Evolutionary conservation across 768 basidiomycete genomes (phyloP).

Genomic region (Podaxis sp.): DNA sequence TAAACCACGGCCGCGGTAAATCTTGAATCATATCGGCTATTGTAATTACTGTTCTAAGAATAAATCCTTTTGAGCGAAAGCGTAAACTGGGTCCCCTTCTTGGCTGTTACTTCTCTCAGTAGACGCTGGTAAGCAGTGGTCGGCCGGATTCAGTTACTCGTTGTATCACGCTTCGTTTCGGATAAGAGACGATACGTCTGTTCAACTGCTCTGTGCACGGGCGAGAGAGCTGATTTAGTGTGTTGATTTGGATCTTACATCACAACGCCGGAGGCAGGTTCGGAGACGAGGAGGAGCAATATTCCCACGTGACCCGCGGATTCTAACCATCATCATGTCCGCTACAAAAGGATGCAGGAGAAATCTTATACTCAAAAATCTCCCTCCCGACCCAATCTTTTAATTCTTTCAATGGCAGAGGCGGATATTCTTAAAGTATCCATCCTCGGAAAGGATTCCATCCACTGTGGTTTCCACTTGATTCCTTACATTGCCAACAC

Average conservation of each 20-base stretch:
- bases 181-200: neutral
- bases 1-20: neutral
- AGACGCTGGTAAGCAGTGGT: neutral
- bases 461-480: constrained; percentile 94
- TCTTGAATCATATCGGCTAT: neutral
- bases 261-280: neutral
- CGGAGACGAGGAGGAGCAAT: constrained; percentile 1
- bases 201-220: neutral
- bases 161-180: neutral
- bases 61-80: neutral
- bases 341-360: constrained; percentile 14
- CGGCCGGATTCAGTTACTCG: constrained; percentile 11
- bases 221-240: neutral
- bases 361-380: constrained; percentile 11
- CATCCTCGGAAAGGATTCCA: constrained; percentile 82
- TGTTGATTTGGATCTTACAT: neutral
- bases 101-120: neutral
- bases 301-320: constrained; percentile 13
- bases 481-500: constrained; percentile 81
- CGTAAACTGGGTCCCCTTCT: constrained; percentile 9
- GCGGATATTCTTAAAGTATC: constrained; percentile 75
- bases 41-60: neutral
- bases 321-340: constrained; percentile 12
- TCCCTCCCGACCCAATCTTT: neutral
- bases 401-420: constrained; percentile 21